Evolutionary conservation across 164 flowering plant genomes (phyloP).

Genomic region (Liriodendron chinense): DNA sequence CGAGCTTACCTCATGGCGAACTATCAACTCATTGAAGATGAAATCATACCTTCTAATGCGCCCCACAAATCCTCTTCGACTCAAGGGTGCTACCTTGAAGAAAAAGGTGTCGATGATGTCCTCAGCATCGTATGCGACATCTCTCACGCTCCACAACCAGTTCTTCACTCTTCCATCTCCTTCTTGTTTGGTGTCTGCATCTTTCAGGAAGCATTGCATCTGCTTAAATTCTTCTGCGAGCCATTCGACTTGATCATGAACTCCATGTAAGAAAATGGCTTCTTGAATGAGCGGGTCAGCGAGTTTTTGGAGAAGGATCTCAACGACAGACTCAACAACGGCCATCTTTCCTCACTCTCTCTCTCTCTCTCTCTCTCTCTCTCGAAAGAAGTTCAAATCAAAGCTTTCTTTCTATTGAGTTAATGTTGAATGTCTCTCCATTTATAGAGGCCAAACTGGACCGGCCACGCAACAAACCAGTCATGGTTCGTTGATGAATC

Average conservation of each 20-base stretch:
- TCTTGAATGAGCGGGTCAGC: conserved; percentile 17
- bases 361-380: background rate
- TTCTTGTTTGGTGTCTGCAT: conserved; percentile 15
- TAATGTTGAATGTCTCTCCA: too few species aligned
- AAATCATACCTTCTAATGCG: background rate
- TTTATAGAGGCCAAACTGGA: too few species aligned
- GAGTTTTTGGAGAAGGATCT: conserved; percentile 10
- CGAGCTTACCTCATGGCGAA: background rate
- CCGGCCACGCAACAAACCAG: too few species aligned
- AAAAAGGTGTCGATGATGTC: conserved; percentile 15
- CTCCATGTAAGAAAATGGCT: conserved; percentile 13
- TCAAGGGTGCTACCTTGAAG: background rate
- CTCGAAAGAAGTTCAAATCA: background rate
- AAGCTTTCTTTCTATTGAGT: too few species aligned
- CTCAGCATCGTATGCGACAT: conserved; percentile 15
- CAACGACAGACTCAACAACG: conserved; percentile 8
- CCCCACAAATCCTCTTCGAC: background rate
- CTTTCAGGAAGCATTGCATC: conserved; percentile 26
- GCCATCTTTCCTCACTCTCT: background rate
- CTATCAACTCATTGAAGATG: background rate
- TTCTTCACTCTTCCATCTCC: conserved; percentile 9
- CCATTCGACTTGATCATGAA: conserved; percentile 13
- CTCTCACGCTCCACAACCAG: conserved; percentile 17
- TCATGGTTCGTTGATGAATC: too few species aligned
- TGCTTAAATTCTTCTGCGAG: conserved; percentile 19